Conservation (phyloP, 805 yeast species). For the Spathaspora girioi region DNA sequence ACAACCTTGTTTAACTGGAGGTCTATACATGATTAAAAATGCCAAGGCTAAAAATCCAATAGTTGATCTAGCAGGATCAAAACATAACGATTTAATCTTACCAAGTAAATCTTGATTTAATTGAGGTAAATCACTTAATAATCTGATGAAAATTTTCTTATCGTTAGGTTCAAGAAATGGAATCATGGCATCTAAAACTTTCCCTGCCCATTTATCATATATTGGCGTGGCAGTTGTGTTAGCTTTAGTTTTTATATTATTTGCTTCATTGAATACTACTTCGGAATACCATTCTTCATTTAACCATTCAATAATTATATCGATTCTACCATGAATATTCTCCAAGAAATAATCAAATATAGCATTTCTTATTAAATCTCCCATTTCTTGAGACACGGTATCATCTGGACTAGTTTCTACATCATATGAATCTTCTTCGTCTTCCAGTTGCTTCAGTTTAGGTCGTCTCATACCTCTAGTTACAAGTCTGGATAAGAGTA, state of each 20-base stretch:
- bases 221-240: slow-evolving; percentile 29
- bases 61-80: slow-evolving; percentile 78
- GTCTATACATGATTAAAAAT: slow-evolving; percentile 83
- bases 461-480: slow-evolving; percentile 65
- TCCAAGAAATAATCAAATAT: slow-evolving; percentile 69
- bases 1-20: slow-evolving; percentile 67
- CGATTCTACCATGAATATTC: slow-evolving; percentile 69
- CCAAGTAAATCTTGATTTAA: slow-evolving; percentile 59
- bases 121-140: slow-evolving; percentile 84
- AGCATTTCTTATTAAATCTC: slow-evolving; percentile 64
- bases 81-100: slow-evolving; percentile 68
- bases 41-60: slow-evolving; percentile 82
- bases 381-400: slow-evolving; percentile 35
- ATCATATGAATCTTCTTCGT: slow-evolving; percentile 3
- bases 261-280: slow-evolving; percentile 34
- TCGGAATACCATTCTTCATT: slow-evolving; percentile 91
- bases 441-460: slow-evolving; percentile 5
- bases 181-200: slow-evolving; percentile 70
- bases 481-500: slow-evolving; percentile 69
- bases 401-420: slow-evolving; percentile 23
- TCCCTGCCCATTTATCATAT: slow-evolving; percentile 68
- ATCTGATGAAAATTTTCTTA: slow-evolving; percentile 72
- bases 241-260: slow-evolving; percentile 13
- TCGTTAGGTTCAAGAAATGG: slow-evolving; percentile 84
- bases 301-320: slow-evolving; percentile 83